phyloP scores from a whole-genome alignment of 257 asterid genomes.

The Solanum microdontum region DNA sequence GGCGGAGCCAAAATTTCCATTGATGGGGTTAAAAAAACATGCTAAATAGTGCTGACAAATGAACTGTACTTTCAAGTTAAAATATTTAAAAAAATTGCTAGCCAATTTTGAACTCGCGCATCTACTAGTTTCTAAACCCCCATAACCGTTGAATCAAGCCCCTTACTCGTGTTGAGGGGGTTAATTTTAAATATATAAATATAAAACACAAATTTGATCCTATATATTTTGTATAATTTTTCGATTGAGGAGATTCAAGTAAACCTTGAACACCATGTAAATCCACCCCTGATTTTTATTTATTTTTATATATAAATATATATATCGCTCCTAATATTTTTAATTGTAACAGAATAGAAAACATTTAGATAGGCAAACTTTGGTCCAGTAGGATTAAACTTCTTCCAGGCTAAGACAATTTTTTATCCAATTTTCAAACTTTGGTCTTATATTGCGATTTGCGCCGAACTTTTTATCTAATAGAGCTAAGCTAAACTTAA shows the following conservation, averaged over 20 bases:
- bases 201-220: no score
- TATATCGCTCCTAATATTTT: background rate
- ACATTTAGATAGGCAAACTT: background rate
- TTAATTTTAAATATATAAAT: no score
- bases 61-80: background rate
- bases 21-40: accelerated
- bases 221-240: no score
- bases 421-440: background rate
- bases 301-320: no score
- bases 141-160: no score
- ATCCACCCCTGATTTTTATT: no score
- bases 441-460: background rate
- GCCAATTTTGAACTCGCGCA: accelerated
- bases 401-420: background rate
- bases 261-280: accelerated
- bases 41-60: background rate
- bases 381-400: background rate
- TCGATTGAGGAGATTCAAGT: accelerated
- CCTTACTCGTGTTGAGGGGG: accelerated
- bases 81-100: no score
- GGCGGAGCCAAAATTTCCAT: accelerated
- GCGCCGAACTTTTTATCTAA: background rate
- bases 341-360: background rate
- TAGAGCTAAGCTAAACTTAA: background rate
- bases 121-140: accelerated